Evolutionary conservation across 2,329 filamentous ascomycete species (phyloP), one percentile per base, ranked within the genome.

Genomic region (Colletotrichum salicis): DNA sequence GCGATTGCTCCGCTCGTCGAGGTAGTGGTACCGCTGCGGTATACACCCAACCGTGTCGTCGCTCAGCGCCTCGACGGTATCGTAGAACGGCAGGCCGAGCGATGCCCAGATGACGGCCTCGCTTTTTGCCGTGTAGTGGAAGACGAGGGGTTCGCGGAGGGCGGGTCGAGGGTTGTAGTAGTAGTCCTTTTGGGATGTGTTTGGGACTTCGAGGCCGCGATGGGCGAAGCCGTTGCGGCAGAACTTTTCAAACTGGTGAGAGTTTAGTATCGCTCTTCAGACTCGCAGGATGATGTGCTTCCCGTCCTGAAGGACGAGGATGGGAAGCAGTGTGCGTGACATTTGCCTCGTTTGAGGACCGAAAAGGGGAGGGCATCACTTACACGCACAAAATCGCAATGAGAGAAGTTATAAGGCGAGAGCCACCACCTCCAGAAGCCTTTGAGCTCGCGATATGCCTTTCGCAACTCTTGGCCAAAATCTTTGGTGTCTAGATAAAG

Each of bases 321-420:
- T 52, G 5, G 11, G 41, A 10, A 22, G n/a, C 2, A 48, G 3
- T 22, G 15, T 22, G n/a, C 2, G 8, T 48, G 4, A 2, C 41
- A 8, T 11, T 48, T 48, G 41, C 19, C 41, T 48, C 19, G 8
- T 8, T 22, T 48, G 10, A n/a, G 19, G 41, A 48, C 41, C 1
- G 19, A 48, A 35, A 13, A 15, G 13, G 10, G 19, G 13, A 8
- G 37, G 37, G 19, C 7, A 19, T 41, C 51, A 58, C 63, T 51
- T 37, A 58, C 63, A 15, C 33, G 27, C 7, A 58, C 35, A 31
- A 60, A 67, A 12, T 60, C 64, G 48, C 64, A 67, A 5, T 62
- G 57, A 2, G 57, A 54, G 12, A 62, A 67, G 1, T 48, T 13
- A 10, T 67, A 33, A 12, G 57, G 48, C 33, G 64, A 62, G 5